Conservation (phyloP, 176 grass and related monocot genomes). For the Triticum dicoccoides region DNA sequence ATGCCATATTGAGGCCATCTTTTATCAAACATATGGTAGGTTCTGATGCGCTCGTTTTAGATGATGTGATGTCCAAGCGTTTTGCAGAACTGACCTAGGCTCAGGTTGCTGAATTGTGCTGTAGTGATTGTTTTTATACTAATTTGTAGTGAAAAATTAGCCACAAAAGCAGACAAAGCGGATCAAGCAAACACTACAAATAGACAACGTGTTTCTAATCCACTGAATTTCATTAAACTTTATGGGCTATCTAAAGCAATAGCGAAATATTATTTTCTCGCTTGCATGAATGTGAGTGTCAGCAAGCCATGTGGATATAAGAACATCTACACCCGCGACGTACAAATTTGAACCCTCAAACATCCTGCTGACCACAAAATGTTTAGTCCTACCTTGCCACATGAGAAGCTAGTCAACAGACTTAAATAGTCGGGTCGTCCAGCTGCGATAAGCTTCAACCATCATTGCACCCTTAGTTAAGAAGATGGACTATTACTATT, state of each 20-base stretch:
- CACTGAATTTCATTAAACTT: no score
- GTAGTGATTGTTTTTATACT: no score
- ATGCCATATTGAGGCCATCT: conserved; percentile 26
- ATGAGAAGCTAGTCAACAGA: no score
- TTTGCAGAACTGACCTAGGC: background rate
- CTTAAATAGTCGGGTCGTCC: no score
- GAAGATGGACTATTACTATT: no score
- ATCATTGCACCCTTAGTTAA: no score
- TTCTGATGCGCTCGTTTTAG: background rate
- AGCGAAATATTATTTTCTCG: background rate
- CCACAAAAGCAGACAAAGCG: background rate
- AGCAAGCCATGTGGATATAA: background rate
- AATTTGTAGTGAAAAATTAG: background rate
- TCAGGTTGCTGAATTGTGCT: background rate
- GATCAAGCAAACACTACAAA: background rate
- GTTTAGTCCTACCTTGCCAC: no score
- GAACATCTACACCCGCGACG: no score
- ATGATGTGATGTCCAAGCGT: background rate
- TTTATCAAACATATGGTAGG: conserved; percentile 4
- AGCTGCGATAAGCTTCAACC: no score
- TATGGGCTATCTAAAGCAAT: background rate
- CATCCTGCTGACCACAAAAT: no score
- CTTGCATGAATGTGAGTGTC: background rate
- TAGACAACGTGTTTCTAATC: no score
- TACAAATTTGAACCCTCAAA: no score